These are phyloP conservation scores for Neopestalotiopsis sp. DNA, from an alignment of 2,329 filamentous ascomycete genomes.

Conservation along the genomic window DNA sequence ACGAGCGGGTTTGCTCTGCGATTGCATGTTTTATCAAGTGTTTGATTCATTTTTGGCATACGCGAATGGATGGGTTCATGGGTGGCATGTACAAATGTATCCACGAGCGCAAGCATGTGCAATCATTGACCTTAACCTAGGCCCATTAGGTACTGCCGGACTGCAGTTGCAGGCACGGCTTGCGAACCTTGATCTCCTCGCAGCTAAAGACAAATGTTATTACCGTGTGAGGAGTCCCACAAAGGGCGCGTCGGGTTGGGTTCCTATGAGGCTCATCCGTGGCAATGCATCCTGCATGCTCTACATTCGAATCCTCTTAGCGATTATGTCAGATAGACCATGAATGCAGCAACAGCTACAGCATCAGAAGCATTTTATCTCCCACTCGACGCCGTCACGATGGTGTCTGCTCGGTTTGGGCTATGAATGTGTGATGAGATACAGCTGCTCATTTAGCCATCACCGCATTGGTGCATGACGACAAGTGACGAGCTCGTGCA, in stretches of 20 bases:
- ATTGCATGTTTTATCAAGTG: not conserved
- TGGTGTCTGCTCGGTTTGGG: not conserved
- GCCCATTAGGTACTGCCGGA: not conserved
- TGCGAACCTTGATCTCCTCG: not conserved
- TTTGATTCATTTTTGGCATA: not conserved
- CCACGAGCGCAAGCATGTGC: not conserved
- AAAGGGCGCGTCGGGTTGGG: not conserved
- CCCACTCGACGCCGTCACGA: not conserved
- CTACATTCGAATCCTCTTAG: not conserved
- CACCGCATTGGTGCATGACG: not conserved
- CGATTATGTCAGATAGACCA: not conserved
- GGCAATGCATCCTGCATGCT: not conserved
- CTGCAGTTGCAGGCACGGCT: not conserved
- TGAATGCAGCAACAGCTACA: not conserved
- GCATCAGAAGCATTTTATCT: not conserved
- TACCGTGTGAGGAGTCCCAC: not conserved
- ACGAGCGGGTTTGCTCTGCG: not conserved
- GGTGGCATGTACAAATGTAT: not conserved
- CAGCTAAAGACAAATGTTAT: not conserved
- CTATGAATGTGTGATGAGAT: not conserved
- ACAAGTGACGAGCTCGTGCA: constrained; percentile 6
- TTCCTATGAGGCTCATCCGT: not conserved
- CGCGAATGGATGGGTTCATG: not conserved
- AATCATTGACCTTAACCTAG: not conserved
- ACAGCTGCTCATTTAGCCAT: not conserved